phyloP scores from a whole-genome alignment of 1,284 basidiomycete species.

The Leccinum huronense region DNA sequence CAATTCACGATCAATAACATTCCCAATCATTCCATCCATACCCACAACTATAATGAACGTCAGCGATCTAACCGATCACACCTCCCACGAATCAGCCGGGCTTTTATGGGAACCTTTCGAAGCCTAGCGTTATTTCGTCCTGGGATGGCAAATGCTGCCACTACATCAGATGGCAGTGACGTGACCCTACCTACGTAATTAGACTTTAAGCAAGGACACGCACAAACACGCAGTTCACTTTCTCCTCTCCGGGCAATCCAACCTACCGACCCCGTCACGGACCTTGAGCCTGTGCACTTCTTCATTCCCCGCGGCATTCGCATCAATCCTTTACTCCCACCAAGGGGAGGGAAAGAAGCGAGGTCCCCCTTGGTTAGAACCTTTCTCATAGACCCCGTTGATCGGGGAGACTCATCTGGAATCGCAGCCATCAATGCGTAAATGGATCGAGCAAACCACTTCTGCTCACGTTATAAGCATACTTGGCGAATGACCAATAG shows the following conservation, averaged over 20 bases:
- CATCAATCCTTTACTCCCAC: conserved; percentile 15
- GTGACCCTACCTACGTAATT: conserved; percentile 36
- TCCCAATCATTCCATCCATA: conserved; percentile 20
- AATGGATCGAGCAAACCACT: conserved; percentile 12
- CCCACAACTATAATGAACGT: conserved; percentile 21
- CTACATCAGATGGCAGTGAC: conserved; percentile 33
- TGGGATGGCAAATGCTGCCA: conserved; percentile 15
- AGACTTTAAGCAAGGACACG: conserved; percentile 38
- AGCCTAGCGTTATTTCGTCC: conserved; percentile 11
- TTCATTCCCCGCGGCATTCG: conserved; percentile 34
- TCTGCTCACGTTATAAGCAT: conserved; percentile 21
- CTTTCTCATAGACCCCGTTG: conserved; percentile 18
- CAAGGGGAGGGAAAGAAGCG: conserved; percentile 18
- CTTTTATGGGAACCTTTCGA: conserved; percentile 17
- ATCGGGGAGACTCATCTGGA: conserved; percentile 24
- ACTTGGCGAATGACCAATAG: conserved; percentile 11
- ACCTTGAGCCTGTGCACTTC: conserved; percentile 20
- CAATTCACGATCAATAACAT: conserved; percentile 26
- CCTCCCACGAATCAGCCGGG: conserved; percentile 16
- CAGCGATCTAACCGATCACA: conserved; percentile 15
- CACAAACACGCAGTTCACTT: conserved; percentile 25
- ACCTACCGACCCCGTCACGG: conserved; percentile 23
- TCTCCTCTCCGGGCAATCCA: conserved; percentile 25
- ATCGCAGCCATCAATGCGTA: conserved; percentile 11
- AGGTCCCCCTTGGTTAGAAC: conserved; percentile 7